A percentile compares a stretch with the other conserved stretches of the same genome.
Evolutionary conservation across 2,329 filamentous ascomycete species (phyloP).

Genomic region (Monosporascus cannonballus): DNA sequence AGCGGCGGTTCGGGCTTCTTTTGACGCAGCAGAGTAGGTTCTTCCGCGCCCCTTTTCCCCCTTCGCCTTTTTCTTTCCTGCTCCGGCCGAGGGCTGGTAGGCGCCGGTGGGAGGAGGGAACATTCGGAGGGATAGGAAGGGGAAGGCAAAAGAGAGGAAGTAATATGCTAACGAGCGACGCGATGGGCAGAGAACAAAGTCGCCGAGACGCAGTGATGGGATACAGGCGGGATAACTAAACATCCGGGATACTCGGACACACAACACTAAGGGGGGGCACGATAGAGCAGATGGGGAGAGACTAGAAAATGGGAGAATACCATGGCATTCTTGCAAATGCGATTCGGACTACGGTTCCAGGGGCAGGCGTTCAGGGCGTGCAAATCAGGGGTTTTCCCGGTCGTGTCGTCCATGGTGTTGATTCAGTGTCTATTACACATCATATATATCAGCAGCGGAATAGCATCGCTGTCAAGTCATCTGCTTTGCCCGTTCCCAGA

Average conservation of each 20-base stretch:
- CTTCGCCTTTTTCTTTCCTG: not conserved
- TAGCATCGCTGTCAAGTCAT: too few relatives aligned
- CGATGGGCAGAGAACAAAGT: conserved; percentile 22
- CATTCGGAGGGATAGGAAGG: not conserved
- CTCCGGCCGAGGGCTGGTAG: conserved; percentile 5
- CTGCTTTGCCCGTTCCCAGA: too few relatives aligned
- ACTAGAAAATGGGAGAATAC: not conserved
- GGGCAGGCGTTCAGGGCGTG: not conserved
- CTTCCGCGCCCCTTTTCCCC: conserved; percentile 1
- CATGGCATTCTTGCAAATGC: not conserved
- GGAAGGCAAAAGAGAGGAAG: not conserved
- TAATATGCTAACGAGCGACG: conserved; percentile 3
- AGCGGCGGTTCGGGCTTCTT: conserved; percentile 86
- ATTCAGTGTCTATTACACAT: too few relatives aligned
- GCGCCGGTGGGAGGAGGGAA: not conserved
- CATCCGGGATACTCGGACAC: not conserved
- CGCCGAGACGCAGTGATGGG: conserved; percentile 20
- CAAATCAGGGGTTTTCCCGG: not conserved
- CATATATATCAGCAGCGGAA: too few relatives aligned
- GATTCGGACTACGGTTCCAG: not conserved
- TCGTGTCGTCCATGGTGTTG: not conserved
- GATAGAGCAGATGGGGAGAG: too few relatives aligned
- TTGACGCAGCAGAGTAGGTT: conserved; percentile 67
- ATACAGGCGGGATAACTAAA: not conserved
- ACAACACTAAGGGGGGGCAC: too few relatives aligned